phyloP scores from a whole-genome alignment of 306 rosid genomes.

The Lupinus albus region DNA sequence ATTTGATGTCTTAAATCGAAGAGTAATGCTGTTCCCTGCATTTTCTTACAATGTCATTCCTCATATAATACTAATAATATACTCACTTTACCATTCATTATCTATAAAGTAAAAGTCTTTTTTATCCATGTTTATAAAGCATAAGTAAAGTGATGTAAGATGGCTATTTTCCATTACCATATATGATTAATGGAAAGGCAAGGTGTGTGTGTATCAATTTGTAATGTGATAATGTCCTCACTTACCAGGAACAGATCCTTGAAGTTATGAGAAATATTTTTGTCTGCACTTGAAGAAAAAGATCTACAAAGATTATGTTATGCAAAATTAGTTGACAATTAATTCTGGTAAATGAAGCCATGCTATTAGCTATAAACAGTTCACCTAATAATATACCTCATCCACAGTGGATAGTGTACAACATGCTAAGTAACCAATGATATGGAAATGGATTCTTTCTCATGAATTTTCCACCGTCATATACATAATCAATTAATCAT shows the following conservation, averaged over 20 bases:
- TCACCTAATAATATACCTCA: constrained; percentile 33
- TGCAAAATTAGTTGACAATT: constrained; percentile 29
- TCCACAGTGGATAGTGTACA: not conserved
- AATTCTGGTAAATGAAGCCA: constrained; percentile 1
- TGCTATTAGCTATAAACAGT: constrained; percentile 21
- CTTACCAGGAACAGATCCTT: constrained; percentile 51
- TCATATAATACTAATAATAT: not conserved
- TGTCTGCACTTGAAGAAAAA: constrained; percentile 47
- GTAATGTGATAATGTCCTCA: constrained; percentile 7
- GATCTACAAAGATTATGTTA: constrained; percentile 55
- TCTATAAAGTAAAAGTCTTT: too few species aligned
- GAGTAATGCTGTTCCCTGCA: constrained; percentile 64
- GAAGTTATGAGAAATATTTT: constrained; percentile 65
- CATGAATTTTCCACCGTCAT: not conserved
- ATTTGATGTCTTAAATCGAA: constrained; percentile 54
- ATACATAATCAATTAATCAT: too few species aligned
- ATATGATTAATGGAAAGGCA: not conserved
- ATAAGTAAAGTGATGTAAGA: too few species aligned
- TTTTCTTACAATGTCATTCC: constrained; percentile 18
- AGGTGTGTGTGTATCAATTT: not conserved
- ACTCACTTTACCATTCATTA: too few species aligned
- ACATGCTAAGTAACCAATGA: not conserved
- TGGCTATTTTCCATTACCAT: too few species aligned
- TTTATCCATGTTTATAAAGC: too few species aligned
- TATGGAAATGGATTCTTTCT: not conserved